These are phyloP conservation scores for Salvia rosmarinus DNA, from an alignment of 257 asterid species.

Conservation along the genomic window DNA sequence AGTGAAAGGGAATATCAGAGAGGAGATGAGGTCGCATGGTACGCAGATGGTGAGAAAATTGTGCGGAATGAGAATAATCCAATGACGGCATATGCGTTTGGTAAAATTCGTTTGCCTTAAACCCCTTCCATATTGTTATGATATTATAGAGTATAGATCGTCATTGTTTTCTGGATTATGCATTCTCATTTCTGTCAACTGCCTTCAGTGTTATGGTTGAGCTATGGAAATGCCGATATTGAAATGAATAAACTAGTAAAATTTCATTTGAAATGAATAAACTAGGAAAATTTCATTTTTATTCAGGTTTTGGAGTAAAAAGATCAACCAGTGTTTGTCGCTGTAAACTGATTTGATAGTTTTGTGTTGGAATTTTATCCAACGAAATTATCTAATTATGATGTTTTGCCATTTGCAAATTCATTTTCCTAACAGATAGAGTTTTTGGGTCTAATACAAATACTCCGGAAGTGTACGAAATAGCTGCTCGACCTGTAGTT, in stretches of 20 bases:
- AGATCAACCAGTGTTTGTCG: background rate
- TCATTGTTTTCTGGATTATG: slow-evolving; percentile 20
- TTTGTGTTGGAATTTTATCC: slow-evolving; percentile 15
- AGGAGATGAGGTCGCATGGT: slow-evolving; percentile 93
- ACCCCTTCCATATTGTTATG: background rate
- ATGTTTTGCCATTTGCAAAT: slow-evolving; percentile 5
- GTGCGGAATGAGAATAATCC: slow-evolving; percentile 90
- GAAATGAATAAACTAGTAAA: slow-evolving; percentile 9
- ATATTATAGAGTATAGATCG: slow-evolving; percentile 12
- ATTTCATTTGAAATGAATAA: slow-evolving; percentile 13
- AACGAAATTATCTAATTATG: slow-evolving; percentile 17
- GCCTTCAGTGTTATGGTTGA: slow-evolving; percentile 22
- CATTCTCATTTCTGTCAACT: slow-evolving; percentile 26
- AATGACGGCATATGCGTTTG: slow-evolving; percentile 79
- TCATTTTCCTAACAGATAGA: slow-evolving; percentile 56
- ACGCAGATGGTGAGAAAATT: slow-evolving; percentile 78
- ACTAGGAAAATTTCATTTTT: background rate
- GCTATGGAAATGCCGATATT: slow-evolving; percentile 19
- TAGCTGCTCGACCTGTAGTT: slow-evolving; percentile 93
- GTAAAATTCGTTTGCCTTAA: slow-evolving; percentile 43
- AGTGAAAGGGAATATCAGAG: slow-evolving; percentile 86
- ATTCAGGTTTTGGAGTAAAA: slow-evolving; percentile 21
- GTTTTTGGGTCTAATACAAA: slow-evolving; percentile 76
- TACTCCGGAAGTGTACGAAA: slow-evolving; percentile 88
- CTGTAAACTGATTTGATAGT: slow-evolving; percentile 17